Base-by-base conservation (phyloP, 306 rosid species). In the Senna siamea region DNA sequence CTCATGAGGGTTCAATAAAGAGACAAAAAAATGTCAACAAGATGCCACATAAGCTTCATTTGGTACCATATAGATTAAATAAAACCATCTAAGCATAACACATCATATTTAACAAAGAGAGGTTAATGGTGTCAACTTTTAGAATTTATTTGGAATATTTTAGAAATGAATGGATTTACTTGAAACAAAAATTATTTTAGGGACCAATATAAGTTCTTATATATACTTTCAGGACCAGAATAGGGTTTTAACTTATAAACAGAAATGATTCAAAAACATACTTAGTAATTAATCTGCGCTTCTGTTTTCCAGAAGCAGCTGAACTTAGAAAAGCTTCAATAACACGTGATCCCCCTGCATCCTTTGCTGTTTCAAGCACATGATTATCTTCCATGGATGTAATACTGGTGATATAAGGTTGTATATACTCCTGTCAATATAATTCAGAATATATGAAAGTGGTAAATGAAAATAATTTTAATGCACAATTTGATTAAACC, bases 311-410 rank as follows among this genome's bases (percentile, higher is more conserved):
- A 51, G 96, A 76, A 87, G 88, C 88, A 64, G 84, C 86, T 8
- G 97, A 95, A 81, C 84, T 71, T 64, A 90, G 81, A 83, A 95
- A 92, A 70, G 96, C 87, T 83, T 95, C 98, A 73, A 92, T 73
- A 62, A 90, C 98, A 74, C 80, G 98, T 52, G 98, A 83, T 74
- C 98, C 99, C 50, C 77, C 81, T 19, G 83, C 41, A 79, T 90
- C 88, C 76, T 77, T 85, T 70, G 88, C 97, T 35, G 80, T 80
- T 84, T 90, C 87, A 53, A 95, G 86, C 57, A 92, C 78, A 53
- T 77, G 86, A 54, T 79, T 79, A 35, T 84, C 87, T 66, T 87
- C 86, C 89, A 90, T 71, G 48, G 88, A 81, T 30, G 89, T 83
- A 54, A 92, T 90, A 72, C 98, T 88, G 18, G 48, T 82, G 57